Evolutionary conservation across 2,329 filamentous ascomycete genomes (phyloP).

Genomic region (Xylaria polymorpha): DNA sequence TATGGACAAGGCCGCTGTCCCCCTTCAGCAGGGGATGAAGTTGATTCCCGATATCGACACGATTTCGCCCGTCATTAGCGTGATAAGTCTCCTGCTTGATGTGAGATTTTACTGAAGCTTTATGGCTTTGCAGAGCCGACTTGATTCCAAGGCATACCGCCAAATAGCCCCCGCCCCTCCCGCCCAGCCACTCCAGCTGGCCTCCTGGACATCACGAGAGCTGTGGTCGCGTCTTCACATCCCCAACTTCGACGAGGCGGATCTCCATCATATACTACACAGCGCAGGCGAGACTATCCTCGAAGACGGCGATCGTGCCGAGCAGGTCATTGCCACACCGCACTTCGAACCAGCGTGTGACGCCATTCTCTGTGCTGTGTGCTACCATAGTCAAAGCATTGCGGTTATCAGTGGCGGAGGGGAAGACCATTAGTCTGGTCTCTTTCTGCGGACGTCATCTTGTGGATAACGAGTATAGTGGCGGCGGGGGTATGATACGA

Average conservation of each 20-base stretch:
- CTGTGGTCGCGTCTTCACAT: conserved; percentile 15
- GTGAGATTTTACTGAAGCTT: conserved; percentile 9
- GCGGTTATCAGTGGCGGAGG: conserved; percentile 1
- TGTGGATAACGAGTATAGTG: conserved; percentile 6
- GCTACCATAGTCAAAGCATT: conserved; percentile 16
- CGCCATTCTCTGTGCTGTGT: conserved; percentile 26
- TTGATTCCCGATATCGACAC: conserved; percentile 23
- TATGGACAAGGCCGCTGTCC: conserved; percentile 15
- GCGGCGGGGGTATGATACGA: conserved; percentile 26
- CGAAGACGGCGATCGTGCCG: conserved; percentile 22
- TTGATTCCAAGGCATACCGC: conserved; percentile 20
- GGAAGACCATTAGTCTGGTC: conserved; percentile 17
- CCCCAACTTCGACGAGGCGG: conserved; percentile 17
- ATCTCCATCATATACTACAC: conserved; percentile 10
- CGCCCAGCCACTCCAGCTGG: not conserved
- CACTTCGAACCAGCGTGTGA: conserved; percentile 22
- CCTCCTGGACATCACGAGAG: conserved; percentile 9
- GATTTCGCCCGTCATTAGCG: conserved; percentile 19
- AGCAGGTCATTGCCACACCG: conserved; percentile 14
- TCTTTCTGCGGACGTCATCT: conserved; percentile 32
- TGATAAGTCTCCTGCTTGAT: conserved; percentile 19
- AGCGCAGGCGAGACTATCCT: conserved; percentile 15
- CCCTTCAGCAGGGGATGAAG: conserved; percentile 25
- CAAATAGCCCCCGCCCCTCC: conserved; percentile 9
- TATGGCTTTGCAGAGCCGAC: not conserved